Conservation (phyloP, 179 eudicot genomes). For the Amaranthus tricolor region DNA sequence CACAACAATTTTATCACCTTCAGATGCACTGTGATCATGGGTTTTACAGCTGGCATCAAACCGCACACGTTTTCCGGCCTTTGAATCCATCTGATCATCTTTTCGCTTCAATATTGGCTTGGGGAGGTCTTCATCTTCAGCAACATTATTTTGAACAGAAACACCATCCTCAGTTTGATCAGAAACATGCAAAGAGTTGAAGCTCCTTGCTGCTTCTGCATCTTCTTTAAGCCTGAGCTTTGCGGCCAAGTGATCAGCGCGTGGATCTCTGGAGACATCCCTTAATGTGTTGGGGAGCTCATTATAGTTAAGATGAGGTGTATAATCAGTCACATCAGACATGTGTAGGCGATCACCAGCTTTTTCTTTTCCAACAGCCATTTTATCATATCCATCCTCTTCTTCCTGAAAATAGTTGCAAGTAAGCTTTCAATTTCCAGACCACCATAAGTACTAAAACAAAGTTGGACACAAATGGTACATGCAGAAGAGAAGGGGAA, state of each 20-base stretch:
- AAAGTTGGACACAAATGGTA: background rate
- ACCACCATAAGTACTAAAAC: background rate
- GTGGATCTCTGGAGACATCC: constrained; percentile 49
- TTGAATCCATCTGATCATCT: constrained; percentile 36
- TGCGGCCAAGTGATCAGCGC: constrained; percentile 60
- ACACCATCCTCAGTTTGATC: constrained; percentile 25
- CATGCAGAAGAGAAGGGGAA: background rate
- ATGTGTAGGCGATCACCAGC: constrained; percentile 34
- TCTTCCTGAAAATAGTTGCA: constrained; percentile 36
- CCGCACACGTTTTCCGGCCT: constrained; percentile 44
- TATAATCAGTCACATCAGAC: constrained; percentile 32
- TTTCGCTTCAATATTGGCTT: constrained; percentile 61
- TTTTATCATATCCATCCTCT: constrained; percentile 40
- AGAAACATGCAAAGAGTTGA: constrained; percentile 40
- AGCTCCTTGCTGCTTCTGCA: constrained; percentile 46
- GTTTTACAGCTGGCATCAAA: constrained; percentile 38
- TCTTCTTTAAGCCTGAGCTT: constrained; percentile 60
- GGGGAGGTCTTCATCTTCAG: constrained; percentile 25
- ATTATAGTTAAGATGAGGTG: constrained; percentile 23
- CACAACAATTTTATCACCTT: constrained; percentile 18
- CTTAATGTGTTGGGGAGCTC: constrained; percentile 53
- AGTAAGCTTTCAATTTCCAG: background rate
- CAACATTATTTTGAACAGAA: constrained; percentile 17
- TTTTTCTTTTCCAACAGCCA: constrained; percentile 44
- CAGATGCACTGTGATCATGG: constrained; percentile 26